Conservation (phyloP, 371 early-diverging fungal genomes). For the Saksenaea oblongispora region DNA sequence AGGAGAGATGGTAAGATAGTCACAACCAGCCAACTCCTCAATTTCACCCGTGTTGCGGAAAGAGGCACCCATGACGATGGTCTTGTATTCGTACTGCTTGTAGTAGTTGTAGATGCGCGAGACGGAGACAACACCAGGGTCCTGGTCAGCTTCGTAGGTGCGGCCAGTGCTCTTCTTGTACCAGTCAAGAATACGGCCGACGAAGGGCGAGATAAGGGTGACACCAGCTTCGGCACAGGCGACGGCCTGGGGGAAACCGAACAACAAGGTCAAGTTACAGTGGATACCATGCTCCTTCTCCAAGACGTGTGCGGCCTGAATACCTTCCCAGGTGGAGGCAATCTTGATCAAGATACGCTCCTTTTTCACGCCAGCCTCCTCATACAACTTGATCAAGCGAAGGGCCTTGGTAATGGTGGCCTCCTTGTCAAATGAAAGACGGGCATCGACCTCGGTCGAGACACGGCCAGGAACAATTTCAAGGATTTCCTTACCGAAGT, state of each 20-base stretch:
- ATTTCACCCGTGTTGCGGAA: slow-evolving; percentile 98
- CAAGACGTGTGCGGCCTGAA: slow-evolving; percentile 93
- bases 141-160: slow-evolving; percentile 67
- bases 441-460: slow-evolving; percentile 98
- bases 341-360: slow-evolving; percentile 97
- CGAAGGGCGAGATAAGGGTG: slow-evolving; percentile 98
- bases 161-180: slow-evolving; percentile 90
- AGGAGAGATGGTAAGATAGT: slow-evolving; percentile 96
- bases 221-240: slow-evolving; percentile 97
- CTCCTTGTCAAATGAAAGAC: slow-evolving; percentile 92
- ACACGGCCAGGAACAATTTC: slow-evolving; percentile 98
- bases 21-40: slow-evolving; percentile 94
- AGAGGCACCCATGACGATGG: slow-evolving; percentile 99
- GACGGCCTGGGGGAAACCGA: slow-evolving; percentile 93
- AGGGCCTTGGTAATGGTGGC: slow-evolving; percentile 92
- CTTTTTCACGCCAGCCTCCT: slow-evolving; percentile 82
- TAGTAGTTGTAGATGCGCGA: slow-evolving; percentile 97
- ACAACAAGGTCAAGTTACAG: slow-evolving; percentile 98
- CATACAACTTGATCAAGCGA: slow-evolving; percentile 88
- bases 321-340: slow-evolving; percentile 98
- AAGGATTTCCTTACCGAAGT: slow-evolving; percentile 96
- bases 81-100: slow-evolving; percentile 94
- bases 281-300: slow-evolving; percentile 91
- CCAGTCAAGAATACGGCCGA: slow-evolving; percentile 98
- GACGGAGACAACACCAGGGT: slow-evolving; percentile 95